Base-by-base conservation (phyloP, 208 protist species). In the Leishmania turanica region DNA sequence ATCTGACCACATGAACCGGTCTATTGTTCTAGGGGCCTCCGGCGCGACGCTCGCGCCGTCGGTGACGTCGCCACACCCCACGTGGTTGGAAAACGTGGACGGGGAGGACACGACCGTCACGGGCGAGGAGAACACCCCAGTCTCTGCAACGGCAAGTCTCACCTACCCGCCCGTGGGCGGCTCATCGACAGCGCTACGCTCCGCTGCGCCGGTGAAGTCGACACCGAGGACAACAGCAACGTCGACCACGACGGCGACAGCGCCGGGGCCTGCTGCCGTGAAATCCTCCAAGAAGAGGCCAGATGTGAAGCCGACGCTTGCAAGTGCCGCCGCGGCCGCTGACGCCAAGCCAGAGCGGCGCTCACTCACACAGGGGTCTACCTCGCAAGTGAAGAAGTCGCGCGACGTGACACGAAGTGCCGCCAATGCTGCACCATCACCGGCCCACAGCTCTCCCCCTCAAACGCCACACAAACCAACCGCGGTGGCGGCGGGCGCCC, bases 1-100 rank as follows among this genome's bases (percentile, higher is more conserved):
- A 21, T 81, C 82, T 4, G 82, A 81, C 49, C 71, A 76, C 56
- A 75, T 62, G 19, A 85, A 73, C n/a, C 45, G 72, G 13, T 80
- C 77, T 6, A 15, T 37, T 54, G 42, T 75, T 73, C 70, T 81
- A 2, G 78, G 65, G 27, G 73, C 31, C 17, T 85, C 82, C 17
- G 64, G 64, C 15, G 62, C 77, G 15, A 85, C 82, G 27, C 71
- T 80, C 49, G 75, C 60, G 40, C 64, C 62, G 8, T 58, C 51
- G 24, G 17, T 31, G 9, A 40, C 73, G 1, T 73, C 77, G 27
- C 77, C 71, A 7, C 64, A 54, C 11, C 49, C 45, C 51, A 79
- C 77, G 31, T 58, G 47, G 72, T 8, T 42, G 62, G 65, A 45
- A 34, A 58, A 40, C 42, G 74, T 51, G 74, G 74, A 77, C 72